phyloP scores from a whole-genome alignment of 1,284 basidiomycete genomes.

The Trichosporon coremiiforme region DNA sequence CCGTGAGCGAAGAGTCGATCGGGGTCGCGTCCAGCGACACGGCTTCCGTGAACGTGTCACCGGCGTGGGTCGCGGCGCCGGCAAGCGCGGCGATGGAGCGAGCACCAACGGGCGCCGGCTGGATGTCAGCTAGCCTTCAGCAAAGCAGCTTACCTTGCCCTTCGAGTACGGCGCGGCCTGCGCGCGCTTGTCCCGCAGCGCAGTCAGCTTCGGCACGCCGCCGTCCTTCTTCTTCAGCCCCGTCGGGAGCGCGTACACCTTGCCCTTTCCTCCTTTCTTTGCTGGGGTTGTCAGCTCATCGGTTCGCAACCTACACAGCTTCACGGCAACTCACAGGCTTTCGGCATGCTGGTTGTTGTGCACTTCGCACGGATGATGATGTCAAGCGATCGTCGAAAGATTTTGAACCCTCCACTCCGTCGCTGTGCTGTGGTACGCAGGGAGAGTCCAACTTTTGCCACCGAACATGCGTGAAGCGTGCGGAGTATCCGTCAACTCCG shows the following conservation, averaged over 20 bases:
- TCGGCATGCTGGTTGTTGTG: conserved; percentile 39
- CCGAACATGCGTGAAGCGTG: not conserved
- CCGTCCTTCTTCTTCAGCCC: conserved; percentile 68
- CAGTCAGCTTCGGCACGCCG: conserved; percentile 72
- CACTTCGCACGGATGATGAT: conserved; percentile 16
- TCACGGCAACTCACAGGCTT: conserved; percentile 41
- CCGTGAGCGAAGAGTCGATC: conserved; percentile 63
- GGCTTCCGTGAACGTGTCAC: conserved; percentile 48
- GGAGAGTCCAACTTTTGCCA: not conserved
- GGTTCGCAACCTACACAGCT: not conserved
- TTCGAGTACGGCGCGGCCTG: conserved; percentile 51
- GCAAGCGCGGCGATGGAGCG: conserved; percentile 29
- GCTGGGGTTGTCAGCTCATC: not conserved
- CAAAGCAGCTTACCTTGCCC: conserved; percentile 59
- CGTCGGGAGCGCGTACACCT: conserved; percentile 44
- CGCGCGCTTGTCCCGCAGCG: conserved; percentile 34
- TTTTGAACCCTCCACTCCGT: conserved; percentile 27
- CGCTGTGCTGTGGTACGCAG: not conserved
- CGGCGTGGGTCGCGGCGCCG: conserved; percentile 27
- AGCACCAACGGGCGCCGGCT: conserved; percentile 21
- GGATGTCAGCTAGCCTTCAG: not conserved
- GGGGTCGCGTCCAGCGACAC: conserved; percentile 35
- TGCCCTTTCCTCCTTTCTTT: conserved; percentile 41
- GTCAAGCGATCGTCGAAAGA: conserved; percentile 13
- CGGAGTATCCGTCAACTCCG: not conserved